phyloP scores from a whole-genome alignment of 345 rosid species.

The Bretschneidera sinensis region DNA sequence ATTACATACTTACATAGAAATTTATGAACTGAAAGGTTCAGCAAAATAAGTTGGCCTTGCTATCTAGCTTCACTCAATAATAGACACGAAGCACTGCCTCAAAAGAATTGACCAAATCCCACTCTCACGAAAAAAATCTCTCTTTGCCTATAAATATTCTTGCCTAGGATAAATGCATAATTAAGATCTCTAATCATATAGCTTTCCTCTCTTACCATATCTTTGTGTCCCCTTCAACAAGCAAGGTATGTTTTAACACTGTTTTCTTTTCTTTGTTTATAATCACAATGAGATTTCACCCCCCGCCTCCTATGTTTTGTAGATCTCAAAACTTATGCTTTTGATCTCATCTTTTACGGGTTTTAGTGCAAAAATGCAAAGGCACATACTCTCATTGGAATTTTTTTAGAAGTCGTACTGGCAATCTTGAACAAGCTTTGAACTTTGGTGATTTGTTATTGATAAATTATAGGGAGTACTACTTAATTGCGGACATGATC shows the following conservation, averaged over 20 bases:
- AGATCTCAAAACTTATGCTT: neutral
- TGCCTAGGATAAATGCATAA: slow-evolving; percentile 1
- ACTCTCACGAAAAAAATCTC: neutral
- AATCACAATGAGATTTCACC: neutral
- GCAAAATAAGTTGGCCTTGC: neutral
- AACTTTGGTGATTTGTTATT: neutral
- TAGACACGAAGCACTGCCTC: slow-evolving; percentile 23
- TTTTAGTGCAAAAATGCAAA: slow-evolving; percentile 1
- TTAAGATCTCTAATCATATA: slow-evolving; percentile 12
- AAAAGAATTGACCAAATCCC: slow-evolving; percentile 23
- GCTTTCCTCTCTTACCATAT: neutral
- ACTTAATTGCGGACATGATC: too few relatives aligned
- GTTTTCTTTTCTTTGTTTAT: slow-evolving; percentile 4
- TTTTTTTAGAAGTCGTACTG: too few relatives aligned
- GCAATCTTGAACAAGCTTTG: too few relatives aligned
- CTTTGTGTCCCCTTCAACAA: slow-evolving; percentile 9
- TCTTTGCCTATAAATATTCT: neutral
- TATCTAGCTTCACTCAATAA: slow-evolving; percentile 13
- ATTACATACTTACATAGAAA: neutral
- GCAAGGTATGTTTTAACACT: slow-evolving; percentile 25
- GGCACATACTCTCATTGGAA: too few relatives aligned
- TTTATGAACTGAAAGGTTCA: neutral
- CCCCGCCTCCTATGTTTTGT: too few relatives aligned
- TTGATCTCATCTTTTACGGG: slow-evolving; percentile 14
- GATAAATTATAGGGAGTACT: too few relatives aligned